Evolutionary conservation across 257 asterid genomes (phyloP), one percentile per base, ranked within the genome.

Genomic region (Nicotiana noctiflora): DNA sequence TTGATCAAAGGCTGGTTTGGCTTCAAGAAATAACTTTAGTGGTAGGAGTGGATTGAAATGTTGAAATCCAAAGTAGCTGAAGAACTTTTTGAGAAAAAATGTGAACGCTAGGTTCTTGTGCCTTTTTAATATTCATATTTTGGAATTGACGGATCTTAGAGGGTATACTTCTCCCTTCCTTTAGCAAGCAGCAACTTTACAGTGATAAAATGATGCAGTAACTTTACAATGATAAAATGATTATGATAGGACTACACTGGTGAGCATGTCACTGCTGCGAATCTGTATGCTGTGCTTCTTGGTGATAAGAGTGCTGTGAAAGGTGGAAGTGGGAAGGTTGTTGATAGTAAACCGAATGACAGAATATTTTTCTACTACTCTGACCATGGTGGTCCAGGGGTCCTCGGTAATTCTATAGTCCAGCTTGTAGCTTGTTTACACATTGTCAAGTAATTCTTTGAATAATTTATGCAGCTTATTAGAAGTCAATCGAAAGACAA

Each of bases 381-480:
- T 1, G 99, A 95, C 81, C 99, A 95, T 68, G 99, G 99, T 23
- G 99, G 97, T 32, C 93, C 98, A 1, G 99, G 99, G 74, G 95
- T 93, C 2, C 97, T 95, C 3, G 98, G 98, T 95, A 84, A 81
- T 93, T 83, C 7, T 5, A 65, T 9, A 79, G 7, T 21, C 67
- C 40, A 40, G 32, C 15, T 75, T 10, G 56, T 51, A 25, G 32
- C 49, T 55, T 15, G 7, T 63, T 63, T 27, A 63, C 8, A 63
- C 1, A 2, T 27, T 63, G 21, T 8, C 34, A 51, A 53, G 25
- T 1, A 37, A 9, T 18, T 12, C n/a, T 3, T 4, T 32, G n/a
- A 29, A 2, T 51, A 40, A 40, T 7, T 8, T 40, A 40, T 17
- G 1, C 78, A 72, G 8, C 60, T 51, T 44, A 23, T 14, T 23